Conservation (phyloP, 306 rosid genomes). For the Geum urbanum region DNA sequence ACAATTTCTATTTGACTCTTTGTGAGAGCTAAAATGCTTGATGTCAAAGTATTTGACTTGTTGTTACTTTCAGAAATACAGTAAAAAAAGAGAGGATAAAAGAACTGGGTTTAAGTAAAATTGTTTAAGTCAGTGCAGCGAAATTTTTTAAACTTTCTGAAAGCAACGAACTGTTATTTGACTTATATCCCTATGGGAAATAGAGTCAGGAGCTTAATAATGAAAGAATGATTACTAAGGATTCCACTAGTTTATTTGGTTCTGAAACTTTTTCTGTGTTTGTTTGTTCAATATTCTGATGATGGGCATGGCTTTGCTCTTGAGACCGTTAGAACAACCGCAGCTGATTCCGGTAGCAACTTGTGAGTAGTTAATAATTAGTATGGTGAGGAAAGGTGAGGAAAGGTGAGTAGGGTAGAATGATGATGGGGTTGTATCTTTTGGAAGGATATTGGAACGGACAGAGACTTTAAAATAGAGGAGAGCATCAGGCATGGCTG, state of each 20-base stretch:
- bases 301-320: slow-evolving; percentile 1
- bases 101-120: not conserved
- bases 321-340: not conserved
- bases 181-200: not conserved
- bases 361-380: not conserved
- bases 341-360: not conserved
- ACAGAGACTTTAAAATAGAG: not conserved
- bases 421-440: slow-evolving; percentile 11
- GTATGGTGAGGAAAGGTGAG: slow-evolving; percentile 7
- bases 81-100: not conserved
- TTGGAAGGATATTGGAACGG: slow-evolving; percentile 3
- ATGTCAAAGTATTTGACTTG: not conserved
- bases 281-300: slow-evolving; percentile 2
- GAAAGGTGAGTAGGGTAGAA: slow-evolving; percentile 3
- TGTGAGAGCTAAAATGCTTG: not conserved
- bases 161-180: not conserved
- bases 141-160: not conserved
- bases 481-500: not conserved
- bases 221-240: slow-evolving; percentile 2
- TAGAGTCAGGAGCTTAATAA: not conserved
- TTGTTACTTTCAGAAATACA: not conserved
- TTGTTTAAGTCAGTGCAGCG: not conserved
- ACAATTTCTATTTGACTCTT: too few species aligned
- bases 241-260: not conserved
- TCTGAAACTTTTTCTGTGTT: not conserved